Conservation (phyloP, 2,329 filamentous ascomycete species). For the Calonectria ilicicola region DNA sequence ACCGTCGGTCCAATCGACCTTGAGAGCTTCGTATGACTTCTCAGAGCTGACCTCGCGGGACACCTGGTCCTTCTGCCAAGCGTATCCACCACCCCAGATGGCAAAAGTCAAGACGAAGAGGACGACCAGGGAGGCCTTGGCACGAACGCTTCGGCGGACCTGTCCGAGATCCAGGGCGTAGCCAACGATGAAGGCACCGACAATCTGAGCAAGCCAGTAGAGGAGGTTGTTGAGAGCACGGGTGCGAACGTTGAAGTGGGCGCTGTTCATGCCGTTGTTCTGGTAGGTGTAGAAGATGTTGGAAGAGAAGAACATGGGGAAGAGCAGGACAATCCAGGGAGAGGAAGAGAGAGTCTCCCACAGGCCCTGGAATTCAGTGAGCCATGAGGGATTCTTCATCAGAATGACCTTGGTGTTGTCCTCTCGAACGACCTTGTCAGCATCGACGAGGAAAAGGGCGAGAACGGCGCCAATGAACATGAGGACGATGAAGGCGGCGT, state of each 20-base stretch:
- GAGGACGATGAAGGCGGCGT: constrained; percentile 61
- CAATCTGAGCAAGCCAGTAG: constrained; percentile 69
- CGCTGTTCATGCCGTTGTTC: constrained; percentile 66
- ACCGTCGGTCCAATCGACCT: constrained; percentile 58
- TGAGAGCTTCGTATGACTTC: constrained; percentile 43
- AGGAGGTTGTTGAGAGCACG: constrained; percentile 66
- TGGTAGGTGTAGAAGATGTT: constrained; percentile 70
- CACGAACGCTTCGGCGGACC: constrained; percentile 58
- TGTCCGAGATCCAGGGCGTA: constrained; percentile 56
- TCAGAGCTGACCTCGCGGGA: constrained; percentile 56
- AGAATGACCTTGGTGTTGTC: constrained; percentile 52
- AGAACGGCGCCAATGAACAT: constrained; percentile 63
- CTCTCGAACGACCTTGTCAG: constrained; percentile 54
- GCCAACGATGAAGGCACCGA: constrained; percentile 63
- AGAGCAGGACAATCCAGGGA: constrained; percentile 49
- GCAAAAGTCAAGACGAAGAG: constrained; percentile 62
- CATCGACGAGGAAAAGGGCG: constrained; percentile 61
- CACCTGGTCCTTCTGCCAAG: constrained; percentile 70
- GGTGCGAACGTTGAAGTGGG: constrained; percentile 65
- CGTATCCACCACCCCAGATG: constrained; percentile 73
- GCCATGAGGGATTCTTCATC: constrained; percentile 51
- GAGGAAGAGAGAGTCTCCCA: constrained; percentile 56
- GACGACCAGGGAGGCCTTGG: constrained; percentile 58
- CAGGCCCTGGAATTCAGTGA: constrained; percentile 49
- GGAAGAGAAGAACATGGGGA: constrained; percentile 67